phyloP scores from a whole-genome alignment of 345 rosid species.

The Gossypium rotundifolium region DNA sequence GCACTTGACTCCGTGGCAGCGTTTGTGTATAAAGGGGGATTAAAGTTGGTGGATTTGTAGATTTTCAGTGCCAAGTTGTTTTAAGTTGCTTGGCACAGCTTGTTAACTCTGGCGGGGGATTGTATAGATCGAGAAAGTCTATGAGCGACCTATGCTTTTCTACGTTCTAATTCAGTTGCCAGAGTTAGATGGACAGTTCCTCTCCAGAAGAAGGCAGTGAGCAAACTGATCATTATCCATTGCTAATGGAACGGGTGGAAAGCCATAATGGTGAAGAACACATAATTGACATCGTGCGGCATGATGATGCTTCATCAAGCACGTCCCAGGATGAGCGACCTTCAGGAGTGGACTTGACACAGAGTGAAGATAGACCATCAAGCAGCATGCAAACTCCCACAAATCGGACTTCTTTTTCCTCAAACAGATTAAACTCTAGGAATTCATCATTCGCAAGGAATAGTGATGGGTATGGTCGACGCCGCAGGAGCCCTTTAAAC shows the following conservation, averaged over 20 bases:
- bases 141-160: constrained; percentile 19
- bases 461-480: constrained; percentile 45
- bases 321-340: constrained; percentile 37
- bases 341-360: constrained; percentile 21
- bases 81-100: constrained; percentile 9
- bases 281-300: constrained; percentile 45
- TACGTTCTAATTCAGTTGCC: constrained; percentile 19
- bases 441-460: constrained; percentile 39
- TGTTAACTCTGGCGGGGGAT: neutral
- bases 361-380: constrained; percentile 31
- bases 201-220: constrained; percentile 30
- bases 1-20: constrained; percentile 15
- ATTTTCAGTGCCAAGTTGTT: constrained; percentile 13
- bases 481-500: constrained; percentile 63
- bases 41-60: neutral
- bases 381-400: constrained; percentile 18
- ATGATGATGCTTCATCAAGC: constrained; percentile 40
- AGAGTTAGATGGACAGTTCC: constrained; percentile 55
- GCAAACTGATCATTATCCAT: constrained; percentile 45
- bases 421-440: constrained; percentile 34
- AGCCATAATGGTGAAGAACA: constrained; percentile 37
- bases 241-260: constrained; percentile 55
- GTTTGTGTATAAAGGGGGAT: constrained; percentile 1
- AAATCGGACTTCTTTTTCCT: constrained; percentile 25
- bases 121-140: constrained; percentile 7